phyloP scores from a whole-genome alignment of 176 grass and related monocot species.

The Puccinellia tenuiflora region DNA sequence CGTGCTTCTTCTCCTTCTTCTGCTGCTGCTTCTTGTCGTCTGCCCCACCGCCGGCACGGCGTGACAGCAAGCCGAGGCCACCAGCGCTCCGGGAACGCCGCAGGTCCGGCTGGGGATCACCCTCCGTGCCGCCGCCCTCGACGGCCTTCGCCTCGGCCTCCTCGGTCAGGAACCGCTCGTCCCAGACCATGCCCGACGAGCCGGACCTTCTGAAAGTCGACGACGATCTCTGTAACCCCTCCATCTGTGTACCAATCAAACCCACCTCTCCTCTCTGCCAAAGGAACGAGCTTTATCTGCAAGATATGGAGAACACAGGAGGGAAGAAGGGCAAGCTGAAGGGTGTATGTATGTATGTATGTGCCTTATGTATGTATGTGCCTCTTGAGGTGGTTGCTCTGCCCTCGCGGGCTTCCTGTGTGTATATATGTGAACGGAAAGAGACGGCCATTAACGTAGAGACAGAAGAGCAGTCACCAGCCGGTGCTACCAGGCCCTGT shows the following conservation, averaged over 20 bases:
- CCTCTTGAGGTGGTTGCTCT: background rate
- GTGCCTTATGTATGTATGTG: background rate
- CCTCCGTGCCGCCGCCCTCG: background rate
- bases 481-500: constrained; percentile 28
- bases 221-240: constrained; percentile 74
- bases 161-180: constrained; percentile 60
- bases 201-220: constrained; percentile 84
- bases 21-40: constrained; percentile 7
- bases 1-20: constrained; percentile 20
- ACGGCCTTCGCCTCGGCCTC: constrained; percentile 10
- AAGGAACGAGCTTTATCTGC: constrained; percentile 30
- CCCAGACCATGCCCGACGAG: constrained; percentile 81
- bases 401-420: background rate
- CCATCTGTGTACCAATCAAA: constrained; percentile 35
- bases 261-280: constrained; percentile 3
- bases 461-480: constrained; percentile 52
- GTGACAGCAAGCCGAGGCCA: constrained; percentile 43
- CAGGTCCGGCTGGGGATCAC: constrained; percentile 43
- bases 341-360: background rate
- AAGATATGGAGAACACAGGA: background rate
- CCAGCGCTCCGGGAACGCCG: constrained; percentile 64
- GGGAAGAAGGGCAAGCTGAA: constrained; percentile 1
- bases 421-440: constrained; percentile 42
- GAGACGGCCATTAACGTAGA: constrained; percentile 34
- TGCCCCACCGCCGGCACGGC: background rate